Conservation (phyloP, 805 yeast species). For the Jamesozyma jinghongensis region DNA sequence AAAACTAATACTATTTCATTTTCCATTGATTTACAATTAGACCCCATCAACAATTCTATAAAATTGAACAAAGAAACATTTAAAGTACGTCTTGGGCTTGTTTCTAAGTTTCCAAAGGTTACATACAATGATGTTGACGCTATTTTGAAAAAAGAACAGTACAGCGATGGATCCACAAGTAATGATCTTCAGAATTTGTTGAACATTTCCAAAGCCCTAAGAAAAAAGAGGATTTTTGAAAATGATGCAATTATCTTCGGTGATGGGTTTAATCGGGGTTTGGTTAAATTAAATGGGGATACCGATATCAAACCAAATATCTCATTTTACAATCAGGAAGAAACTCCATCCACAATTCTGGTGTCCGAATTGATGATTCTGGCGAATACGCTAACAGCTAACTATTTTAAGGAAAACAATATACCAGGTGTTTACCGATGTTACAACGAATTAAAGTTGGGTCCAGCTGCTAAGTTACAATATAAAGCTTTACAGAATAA, state of each 20-base stretch:
- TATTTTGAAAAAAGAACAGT: slow-evolving; percentile 28
- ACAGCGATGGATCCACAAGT: slow-evolving; percentile 4
- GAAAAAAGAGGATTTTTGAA: slow-evolving; percentile 23
- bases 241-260: slow-evolving; percentile 38
- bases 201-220: slow-evolving; percentile 15
- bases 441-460: slow-evolving; percentile 30
- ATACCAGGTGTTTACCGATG: slow-evolving; percentile 42
- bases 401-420: slow-evolving; percentile 33
- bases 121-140: slow-evolving; percentile 59
- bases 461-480: slow-evolving; percentile 20
- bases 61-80: slow-evolving; percentile 21
- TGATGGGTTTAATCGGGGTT: slow-evolving; percentile 27
- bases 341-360: slow-evolving; percentile 45
- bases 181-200: slow-evolving; percentile 33
- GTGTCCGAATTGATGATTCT: slow-evolving; percentile 82
- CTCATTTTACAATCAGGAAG: slow-evolving; percentile 18
- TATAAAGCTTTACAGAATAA: slow-evolving; percentile 18
- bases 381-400: slow-evolving; percentile 58
- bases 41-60: slow-evolving; percentile 22
- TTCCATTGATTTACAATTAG: slow-evolving; percentile 27
- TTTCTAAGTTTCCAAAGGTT: slow-evolving; percentile 40
- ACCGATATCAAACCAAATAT: slow-evolving; percentile 9
- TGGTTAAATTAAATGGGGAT: slow-evolving; percentile 12
- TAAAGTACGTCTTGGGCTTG: slow-evolving; percentile 34
- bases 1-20: slow-evolving; percentile 43